These are phyloP conservation scores for Lepiota brunneoincarnata DNA, from an alignment of 768 basidiomycete species.

Conservation along the genomic window DNA sequence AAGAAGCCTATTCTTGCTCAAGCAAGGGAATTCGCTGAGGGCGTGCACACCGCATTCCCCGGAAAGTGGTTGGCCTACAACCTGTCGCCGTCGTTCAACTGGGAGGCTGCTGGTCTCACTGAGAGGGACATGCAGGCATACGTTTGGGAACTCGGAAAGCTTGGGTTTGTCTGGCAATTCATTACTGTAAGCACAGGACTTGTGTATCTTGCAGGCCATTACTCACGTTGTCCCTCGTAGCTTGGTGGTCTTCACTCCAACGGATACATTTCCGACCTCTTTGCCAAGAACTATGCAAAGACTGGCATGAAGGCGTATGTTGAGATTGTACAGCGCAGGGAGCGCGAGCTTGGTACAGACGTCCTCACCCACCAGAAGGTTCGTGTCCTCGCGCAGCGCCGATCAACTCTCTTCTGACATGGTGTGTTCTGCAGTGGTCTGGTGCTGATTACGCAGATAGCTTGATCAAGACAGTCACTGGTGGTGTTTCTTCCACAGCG, in stretches of 20 bases:
- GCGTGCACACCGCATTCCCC: conserved; percentile 80
- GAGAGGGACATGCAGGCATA: conserved; percentile 83
- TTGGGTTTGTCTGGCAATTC: conserved; percentile 99
- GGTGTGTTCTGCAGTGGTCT: conserved; percentile 64
- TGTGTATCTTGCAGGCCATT: neutral
- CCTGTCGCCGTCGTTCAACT: conserved; percentile 90
- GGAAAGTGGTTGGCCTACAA: conserved; percentile 97
- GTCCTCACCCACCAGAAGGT: conserved; percentile 98
- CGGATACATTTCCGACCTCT: conserved; percentile 92
- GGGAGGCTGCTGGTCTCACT: conserved; percentile 90
- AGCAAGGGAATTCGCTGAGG: conserved; percentile 87
- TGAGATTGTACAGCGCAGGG: conserved; percentile 87
- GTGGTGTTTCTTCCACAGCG: conserved; percentile 94
- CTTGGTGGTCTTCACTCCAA: conserved; percentile 97
- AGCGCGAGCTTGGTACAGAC: conserved; percentile 91
- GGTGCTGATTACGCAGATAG: conserved; percentile 93
- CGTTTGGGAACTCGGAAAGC: conserved; percentile 91
- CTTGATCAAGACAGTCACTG: conserved; percentile 93
- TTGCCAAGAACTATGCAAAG: conserved; percentile 83
- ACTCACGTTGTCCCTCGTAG: conserved; percentile 34
- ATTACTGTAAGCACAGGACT: conserved; percentile 70
- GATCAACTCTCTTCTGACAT: conserved; percentile 15
- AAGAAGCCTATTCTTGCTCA: conserved; percentile 91
- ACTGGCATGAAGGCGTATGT: conserved; percentile 99
- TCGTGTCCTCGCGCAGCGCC: conserved; percentile 18